Base-by-base conservation (phyloP, 2,329 filamentous ascomycete genomes). In the Diaporthe batatas region DNA sequence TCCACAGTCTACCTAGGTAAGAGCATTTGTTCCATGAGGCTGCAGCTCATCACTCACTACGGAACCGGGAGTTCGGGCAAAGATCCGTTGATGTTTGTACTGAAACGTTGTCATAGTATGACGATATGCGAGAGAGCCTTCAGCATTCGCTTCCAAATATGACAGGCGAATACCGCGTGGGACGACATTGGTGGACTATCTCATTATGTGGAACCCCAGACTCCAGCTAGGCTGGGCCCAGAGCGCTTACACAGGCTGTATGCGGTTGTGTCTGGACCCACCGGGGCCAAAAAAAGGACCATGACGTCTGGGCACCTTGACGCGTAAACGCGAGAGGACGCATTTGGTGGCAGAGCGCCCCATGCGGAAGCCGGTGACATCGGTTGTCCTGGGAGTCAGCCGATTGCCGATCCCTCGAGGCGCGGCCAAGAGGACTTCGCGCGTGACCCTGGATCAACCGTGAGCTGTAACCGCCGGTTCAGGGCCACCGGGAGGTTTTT, bases 151-250 rank as follows among this genome's bases (percentile, higher is more conserved):
- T 6, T 7, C 6, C 62, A 39, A 12, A 12, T 8, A 23, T 53
- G 62, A 67, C 62, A 53, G 36, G 14, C 32, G 14, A 5, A 29
- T 29, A 29, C 29, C 29, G 2, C 29, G 29, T 29, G 36, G 23
- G 39, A 53, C n/a, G n/a, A 67, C 47, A 67, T 53, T 53, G 62
- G 62, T 67, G 62, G 44, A 67, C 47, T 67, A 67, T 67, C n/a
- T 39, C 62, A n/a, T 39, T 18, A 25, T 39, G 29, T n/a, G 16
- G 62, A 1, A 51, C 23, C n/a, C 25, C 58, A 25, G 29, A 29
- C 32, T 53, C 62, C 51, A 36, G 44, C 39, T 32, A 25, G 1
- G 39, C 32, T 32, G n/a, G 47, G 21, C 14, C 6, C 62, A 51
- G n/a, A 32, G 62, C 62, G 62, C 44, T 67, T 67, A 53, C 62